A percentile compares a stretch with the other conserved stretches of the same genome.
These are phyloP conservation scores for Eucalyptus marginata DNA, from an alignment of 345 rosid genomes.

Conservation along the genomic window DNA sequence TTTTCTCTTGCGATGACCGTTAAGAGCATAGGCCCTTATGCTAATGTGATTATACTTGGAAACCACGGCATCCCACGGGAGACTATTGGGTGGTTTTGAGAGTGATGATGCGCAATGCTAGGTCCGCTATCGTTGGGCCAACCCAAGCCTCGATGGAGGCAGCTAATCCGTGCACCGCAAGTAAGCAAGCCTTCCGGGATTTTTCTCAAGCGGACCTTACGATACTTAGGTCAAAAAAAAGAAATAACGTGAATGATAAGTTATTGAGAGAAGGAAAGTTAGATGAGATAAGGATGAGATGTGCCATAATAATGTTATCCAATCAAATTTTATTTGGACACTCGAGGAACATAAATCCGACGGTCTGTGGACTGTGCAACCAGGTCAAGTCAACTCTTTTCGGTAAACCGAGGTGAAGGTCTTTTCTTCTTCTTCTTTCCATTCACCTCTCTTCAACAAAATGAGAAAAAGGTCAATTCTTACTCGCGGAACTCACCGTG, in stretches of 20 bases:
- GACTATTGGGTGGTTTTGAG: neutral
- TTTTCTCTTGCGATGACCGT: neutral
- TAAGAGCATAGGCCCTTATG: neutral
- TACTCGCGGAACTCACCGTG: neutral
- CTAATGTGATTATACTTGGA: neutral
- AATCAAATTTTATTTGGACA: neutral
- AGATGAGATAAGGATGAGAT: neutral
- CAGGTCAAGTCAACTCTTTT: neutral
- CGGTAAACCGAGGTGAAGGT: neutral
- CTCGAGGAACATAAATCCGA: too few species aligned
- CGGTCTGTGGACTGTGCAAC: neutral
- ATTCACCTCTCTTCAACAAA: neutral
- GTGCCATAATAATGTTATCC: neutral
- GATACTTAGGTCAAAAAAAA: neutral
- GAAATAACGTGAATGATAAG: neutral
- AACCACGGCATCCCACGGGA: neutral
- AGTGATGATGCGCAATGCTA: neutral
- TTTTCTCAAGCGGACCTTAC: neutral
- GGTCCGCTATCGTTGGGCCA: neutral
- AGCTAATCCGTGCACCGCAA: neutral
- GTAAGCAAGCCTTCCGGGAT: neutral
- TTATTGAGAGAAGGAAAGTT: neutral
- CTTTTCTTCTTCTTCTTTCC: neutral
- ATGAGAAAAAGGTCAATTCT: neutral
- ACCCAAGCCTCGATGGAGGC: neutral